Evolutionary conservation across 2,329 filamentous ascomycete species (phyloP).

Genomic region (Penicillium sp.): DNA sequence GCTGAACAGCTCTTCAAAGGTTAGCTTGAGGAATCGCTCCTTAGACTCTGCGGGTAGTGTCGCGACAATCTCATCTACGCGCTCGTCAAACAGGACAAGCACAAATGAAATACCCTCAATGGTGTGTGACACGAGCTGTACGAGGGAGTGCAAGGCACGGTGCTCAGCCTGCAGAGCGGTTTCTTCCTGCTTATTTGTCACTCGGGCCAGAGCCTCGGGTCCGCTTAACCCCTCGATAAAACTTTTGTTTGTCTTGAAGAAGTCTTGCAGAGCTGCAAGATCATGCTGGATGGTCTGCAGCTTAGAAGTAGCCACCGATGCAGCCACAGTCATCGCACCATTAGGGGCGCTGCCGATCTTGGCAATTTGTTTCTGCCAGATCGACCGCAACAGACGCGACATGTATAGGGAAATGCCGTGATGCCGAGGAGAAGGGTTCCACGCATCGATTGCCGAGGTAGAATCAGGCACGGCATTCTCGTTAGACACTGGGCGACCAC

Average conservation of each 20-base stretch:
- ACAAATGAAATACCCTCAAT: slow-evolving; percentile 97
- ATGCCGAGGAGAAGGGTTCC: slow-evolving; percentile 83
- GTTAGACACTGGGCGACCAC: slow-evolving; percentile 79
- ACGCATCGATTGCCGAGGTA: slow-evolving; percentile 71
- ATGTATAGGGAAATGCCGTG: slow-evolving; percentile 86
- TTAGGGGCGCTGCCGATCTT: slow-evolving; percentile 53
- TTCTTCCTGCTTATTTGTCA: slow-evolving; percentile 82
- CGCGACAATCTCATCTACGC: slow-evolving; percentile 80
- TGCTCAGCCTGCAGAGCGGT: slow-evolving; percentile 91
- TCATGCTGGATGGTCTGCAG: slow-evolving; percentile 75
- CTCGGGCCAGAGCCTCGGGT: slow-evolving; percentile 76
- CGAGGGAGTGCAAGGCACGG: slow-evolving; percentile 80
- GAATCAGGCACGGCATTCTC: slow-evolving; percentile 67
- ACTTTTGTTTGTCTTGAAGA: slow-evolving; percentile 80
- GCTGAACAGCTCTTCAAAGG: slow-evolving; percentile 85
- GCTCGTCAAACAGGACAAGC: slow-evolving; percentile 89
- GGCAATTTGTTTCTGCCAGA: slow-evolving; percentile 82
- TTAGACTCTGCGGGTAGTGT: slow-evolving; percentile 69
- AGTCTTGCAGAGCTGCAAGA: slow-evolving; percentile 73
- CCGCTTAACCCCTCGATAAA: slow-evolving; percentile 95
- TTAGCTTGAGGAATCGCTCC: slow-evolving; percentile 70
- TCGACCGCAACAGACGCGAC: slow-evolving; percentile 77
- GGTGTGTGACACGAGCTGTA: slow-evolving; percentile 82
- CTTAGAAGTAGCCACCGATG: slow-evolving; percentile 66
- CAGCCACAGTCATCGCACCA: slow-evolving; percentile 62